A percentile compares a stretch with the other conserved stretches of the same genome.
Conservation (phyloP, 2,329 filamentous ascomycete species). For the Epicoccum nigrum region DNA sequence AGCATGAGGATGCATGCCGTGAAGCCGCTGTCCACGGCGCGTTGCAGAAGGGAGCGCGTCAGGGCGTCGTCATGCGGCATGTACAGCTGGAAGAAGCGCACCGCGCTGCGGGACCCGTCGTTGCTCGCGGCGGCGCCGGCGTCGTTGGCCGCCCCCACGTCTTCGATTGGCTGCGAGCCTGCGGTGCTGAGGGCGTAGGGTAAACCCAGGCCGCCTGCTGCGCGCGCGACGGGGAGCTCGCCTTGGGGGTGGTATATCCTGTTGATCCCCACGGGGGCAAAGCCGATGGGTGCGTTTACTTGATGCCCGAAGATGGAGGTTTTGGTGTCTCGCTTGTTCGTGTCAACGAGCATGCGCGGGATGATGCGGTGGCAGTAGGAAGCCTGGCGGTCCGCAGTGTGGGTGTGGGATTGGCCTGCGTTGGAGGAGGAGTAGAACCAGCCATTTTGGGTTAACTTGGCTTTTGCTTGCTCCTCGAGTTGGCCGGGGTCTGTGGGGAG, state of each 20-base stretch:
- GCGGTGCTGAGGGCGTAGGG: slow-evolving; percentile 67
- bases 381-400: slow-evolving; percentile 65
- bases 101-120: slow-evolving; percentile 20
- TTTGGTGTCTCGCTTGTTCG: slow-evolving; percentile 61
- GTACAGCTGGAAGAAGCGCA: slow-evolving; percentile 69
- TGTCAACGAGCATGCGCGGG: slow-evolving; percentile 66
- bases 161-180: slow-evolving; percentile 62
- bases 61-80: slow-evolving; percentile 68
- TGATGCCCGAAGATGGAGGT: slow-evolving; percentile 66
- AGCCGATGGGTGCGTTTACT: slow-evolving; percentile 66
- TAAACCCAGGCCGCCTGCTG: slow-evolving; percentile 64
- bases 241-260: slow-evolving; percentile 66
- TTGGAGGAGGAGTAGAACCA: slow-evolving; percentile 67
- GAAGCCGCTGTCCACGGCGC: slow-evolving; percentile 62
- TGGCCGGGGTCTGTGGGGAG: slow-evolving; percentile 59
- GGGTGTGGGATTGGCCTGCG: slow-evolving; percentile 60
- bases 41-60: slow-evolving; percentile 61
- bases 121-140: slow-evolving; percentile 20
- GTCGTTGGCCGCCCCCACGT: slow-evolving; percentile 63
- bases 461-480: slow-evolving; percentile 63
- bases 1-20: slow-evolving; percentile 65
- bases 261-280: slow-evolving; percentile 70
- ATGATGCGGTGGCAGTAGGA: slow-evolving; percentile 70
- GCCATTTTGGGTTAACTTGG: slow-evolving; percentile 62
- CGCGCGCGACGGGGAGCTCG: slow-evolving; percentile 65